Base-by-base conservation (phyloP, 176 grass and related monocot species). In the Musa schizocarpa region DNA sequence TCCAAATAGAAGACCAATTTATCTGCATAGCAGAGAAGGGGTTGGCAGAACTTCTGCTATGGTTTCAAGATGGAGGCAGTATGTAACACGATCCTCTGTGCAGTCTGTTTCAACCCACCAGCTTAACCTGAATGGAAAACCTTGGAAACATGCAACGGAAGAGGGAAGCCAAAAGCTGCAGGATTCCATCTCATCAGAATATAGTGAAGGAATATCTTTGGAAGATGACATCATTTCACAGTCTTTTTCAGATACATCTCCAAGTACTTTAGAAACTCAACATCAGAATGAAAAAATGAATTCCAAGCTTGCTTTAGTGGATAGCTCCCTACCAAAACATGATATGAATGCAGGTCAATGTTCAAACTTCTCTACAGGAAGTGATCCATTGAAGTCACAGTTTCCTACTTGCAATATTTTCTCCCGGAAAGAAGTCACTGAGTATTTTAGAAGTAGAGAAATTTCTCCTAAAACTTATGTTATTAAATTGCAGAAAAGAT, bases 61-160 rank as follows among this genome's bases (percentile, higher is more conserved):
- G 95, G 88, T 99, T 74, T 99, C 91, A 58, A 89, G 95, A 86
- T 99, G 91, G 91, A 94, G 86, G 77, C 95, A 99, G 55, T 80
- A 83, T 74, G 54, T 88, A 79, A 83, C 86, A 84, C 91, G 90
- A 65, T 72, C 65, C 22, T 86, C 87, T 80, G 83, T 83, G 73
- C 54, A 82, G 76, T 54, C 80, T 81, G 68, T 54, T 53, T 81
- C 83, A 78, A 83, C 64, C 11, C 59, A 9, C 50, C 76, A 80
- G 73, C 63, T 55, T 22, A 87, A 69, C 69, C 69, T 80, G 22
- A 94, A 89, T 81, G 86, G 76, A 58, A 94, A 84, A 69, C 12
- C 66, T 20, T 73, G 76, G 69, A 89, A 78, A 77, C 78, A 84
- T 85, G 69, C 74, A 55, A 69, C 2, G 61, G 54, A 67, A 51